These are phyloP conservation scores for Filobasidium wieringae DNA, from an alignment of 768 basidiomycete species.

Conservation along the genomic window DNA sequence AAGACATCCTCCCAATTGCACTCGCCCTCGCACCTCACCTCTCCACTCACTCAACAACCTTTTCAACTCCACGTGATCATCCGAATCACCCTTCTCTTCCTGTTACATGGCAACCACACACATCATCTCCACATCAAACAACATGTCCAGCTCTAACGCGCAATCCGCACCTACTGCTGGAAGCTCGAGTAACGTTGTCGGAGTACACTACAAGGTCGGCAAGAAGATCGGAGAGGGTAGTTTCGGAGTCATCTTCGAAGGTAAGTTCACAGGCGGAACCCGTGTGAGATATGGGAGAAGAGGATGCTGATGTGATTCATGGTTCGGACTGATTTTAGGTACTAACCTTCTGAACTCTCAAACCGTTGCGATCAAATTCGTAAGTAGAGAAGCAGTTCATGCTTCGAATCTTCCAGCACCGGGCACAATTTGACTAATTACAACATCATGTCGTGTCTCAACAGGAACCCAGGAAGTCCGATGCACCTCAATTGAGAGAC, in stretches of 20 bases:
- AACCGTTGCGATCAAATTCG: conserved; percentile 99
- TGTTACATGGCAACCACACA: conserved; percentile 34
- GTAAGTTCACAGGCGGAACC: conserved; percentile 37
- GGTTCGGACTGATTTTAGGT: conserved; percentile 47
- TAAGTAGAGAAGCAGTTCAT: conserved; percentile 43
- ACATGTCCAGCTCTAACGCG: background rate
- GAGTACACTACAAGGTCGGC: conserved; percentile 93
- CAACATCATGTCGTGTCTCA: background rate
- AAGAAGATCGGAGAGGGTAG: conserved; percentile 96
- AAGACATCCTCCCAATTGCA: no score
- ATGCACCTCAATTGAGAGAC: conserved; percentile 93
- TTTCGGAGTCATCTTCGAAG: conserved; percentile 97
- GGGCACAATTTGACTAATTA: background rate
- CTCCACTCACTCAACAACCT: no score
- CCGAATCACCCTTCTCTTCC: no score
- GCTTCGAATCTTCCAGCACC: background rate
- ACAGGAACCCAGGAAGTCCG: conserved; percentile 67
- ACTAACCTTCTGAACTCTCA: conserved; percentile 96
- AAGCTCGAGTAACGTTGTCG: conserved; percentile 51
- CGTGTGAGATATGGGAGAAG: background rate
- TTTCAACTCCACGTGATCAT: no score
- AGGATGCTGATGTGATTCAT: background rate
- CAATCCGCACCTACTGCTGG: background rate
- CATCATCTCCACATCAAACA: conserved; percentile 33
- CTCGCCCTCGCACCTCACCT: no score